Evolutionary conservation across 2,329 filamentous ascomycete species (phyloP).

Genomic region (Teratosphaeria viscida): DNA sequence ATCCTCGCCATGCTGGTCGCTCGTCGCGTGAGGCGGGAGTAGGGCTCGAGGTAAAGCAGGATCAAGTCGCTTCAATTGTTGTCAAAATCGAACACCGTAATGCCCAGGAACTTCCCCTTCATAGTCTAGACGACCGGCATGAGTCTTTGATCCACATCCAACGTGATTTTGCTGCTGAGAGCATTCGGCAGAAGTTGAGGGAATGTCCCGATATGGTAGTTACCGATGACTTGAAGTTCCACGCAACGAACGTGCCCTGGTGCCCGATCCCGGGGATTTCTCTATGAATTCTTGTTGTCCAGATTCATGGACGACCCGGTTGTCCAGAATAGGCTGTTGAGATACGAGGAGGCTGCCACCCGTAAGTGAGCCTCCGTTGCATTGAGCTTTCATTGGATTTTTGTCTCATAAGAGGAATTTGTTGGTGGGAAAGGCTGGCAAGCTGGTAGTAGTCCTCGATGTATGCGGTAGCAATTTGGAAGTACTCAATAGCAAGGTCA

Average conservation of each 20-base stretch:
- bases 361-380: conserved; percentile 32
- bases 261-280: conserved; percentile 38
- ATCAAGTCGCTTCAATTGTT: conserved; percentile 35
- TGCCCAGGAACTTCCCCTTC: conserved; percentile 37
- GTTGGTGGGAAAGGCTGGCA: conserved; percentile 30
- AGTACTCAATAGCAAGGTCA: conserved; percentile 11
- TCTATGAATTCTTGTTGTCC: conserved; percentile 25
- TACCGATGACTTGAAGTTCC: background rate
- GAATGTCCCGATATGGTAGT: background rate
- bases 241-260: conserved; percentile 22
- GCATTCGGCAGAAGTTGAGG: background rate
- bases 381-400: conserved; percentile 37
- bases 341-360: conserved; percentile 26
- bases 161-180: conserved; percentile 15
- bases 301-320: conserved; percentile 38
- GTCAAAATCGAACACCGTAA: conserved; percentile 45
- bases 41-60: conserved; percentile 27
- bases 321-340: conserved; percentile 37
- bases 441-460: conserved; percentile 42
- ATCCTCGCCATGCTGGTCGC: background rate
- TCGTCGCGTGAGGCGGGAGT: conserved; percentile 6
- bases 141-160: conserved; percentile 38
- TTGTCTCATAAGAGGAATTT: conserved; percentile 25
- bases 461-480: conserved; percentile 29
- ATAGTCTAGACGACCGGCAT: conserved; percentile 26